phyloP scores from a whole-genome alignment of 1,284 basidiomycete species.

The Tylopilus orsonianus region DNA sequence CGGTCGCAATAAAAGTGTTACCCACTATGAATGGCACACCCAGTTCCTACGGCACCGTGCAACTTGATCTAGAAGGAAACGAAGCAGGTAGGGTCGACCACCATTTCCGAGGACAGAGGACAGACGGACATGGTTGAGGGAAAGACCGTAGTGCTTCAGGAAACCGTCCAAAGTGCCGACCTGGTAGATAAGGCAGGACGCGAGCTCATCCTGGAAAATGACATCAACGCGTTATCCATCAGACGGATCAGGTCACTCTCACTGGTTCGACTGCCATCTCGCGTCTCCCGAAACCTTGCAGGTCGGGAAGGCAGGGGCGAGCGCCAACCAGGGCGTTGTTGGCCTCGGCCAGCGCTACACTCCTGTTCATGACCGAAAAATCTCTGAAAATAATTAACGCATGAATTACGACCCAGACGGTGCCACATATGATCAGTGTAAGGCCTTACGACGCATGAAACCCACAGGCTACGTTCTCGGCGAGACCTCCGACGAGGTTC shows the following conservation, averaged over 20 bases:
- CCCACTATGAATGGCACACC: constrained; percentile 60
- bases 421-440: not conserved
- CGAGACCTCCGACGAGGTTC: constrained; percentile 62
- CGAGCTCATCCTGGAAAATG: constrained; percentile 48
- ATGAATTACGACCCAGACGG: not conserved
- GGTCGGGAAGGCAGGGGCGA: constrained; percentile 62
- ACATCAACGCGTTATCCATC: not conserved
- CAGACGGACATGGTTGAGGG: constrained; percentile 53
- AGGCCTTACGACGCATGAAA: constrained; percentile 57
- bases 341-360: constrained; percentile 51
- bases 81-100: not conserved
- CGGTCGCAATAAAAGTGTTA: constrained; percentile 17
- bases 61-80: constrained; percentile 43
- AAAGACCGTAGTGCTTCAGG: constrained; percentile 47
- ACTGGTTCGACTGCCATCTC: constrained; percentile 63
- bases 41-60: constrained; percentile 53
- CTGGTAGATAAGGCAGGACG: constrained; percentile 60
- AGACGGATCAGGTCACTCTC: constrained; percentile 2
- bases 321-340: constrained; percentile 56
- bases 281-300: constrained; percentile 62
- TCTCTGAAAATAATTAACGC: constrained; percentile 39
- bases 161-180: constrained; percentile 60
- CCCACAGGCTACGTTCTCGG: constrained; percentile 62
- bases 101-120: not conserved
- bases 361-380: constrained; percentile 62